A percentile compares a stretch with the other conserved stretches of the same genome.
Conservation (phyloP, 169 alveolate species). For the Cytauxzoon felis region DNA sequence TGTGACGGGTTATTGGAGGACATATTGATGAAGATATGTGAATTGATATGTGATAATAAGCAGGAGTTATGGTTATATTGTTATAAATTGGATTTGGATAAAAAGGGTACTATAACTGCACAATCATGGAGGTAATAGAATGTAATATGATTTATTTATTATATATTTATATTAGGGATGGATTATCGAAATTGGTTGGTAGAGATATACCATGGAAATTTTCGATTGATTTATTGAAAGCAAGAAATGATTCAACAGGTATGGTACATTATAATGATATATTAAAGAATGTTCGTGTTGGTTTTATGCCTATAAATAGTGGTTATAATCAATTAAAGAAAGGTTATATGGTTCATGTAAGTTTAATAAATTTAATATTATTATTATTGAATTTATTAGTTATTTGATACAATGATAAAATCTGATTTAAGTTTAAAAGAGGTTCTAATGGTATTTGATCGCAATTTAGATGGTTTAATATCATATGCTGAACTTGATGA, state of each 20-base stretch:
- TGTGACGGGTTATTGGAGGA: slow-evolving; percentile 33
- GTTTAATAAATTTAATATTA: neutral
- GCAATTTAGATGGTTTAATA: slow-evolving; percentile 79
- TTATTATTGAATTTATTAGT: slow-evolving; percentile 5
- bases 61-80: slow-evolving; percentile 58
- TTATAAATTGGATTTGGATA: slow-evolving; percentile 44
- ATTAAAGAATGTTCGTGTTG: slow-evolving; percentile 55
- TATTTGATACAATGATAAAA: slow-evolving; percentile 77
- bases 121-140: slow-evolving; percentile 35
- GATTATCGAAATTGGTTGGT: slow-evolving; percentile 46
- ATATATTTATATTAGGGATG: slow-evolving; percentile 13
- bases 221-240: slow-evolving; percentile 57
- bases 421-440: slow-evolving; percentile 77
- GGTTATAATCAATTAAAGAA: slow-evolving; percentile 47
- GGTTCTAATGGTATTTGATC: slow-evolving; percentile 76
- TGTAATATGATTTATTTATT: neutral
- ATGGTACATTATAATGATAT: slow-evolving; percentile 69
- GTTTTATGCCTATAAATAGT: slow-evolving; percentile 44
- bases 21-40: slow-evolving; percentile 43
- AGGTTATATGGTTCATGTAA: slow-evolving; percentile 53
- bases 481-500: slow-evolving; percentile 79
- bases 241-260: slow-evolving; percentile 47
- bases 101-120: slow-evolving; percentile 40
- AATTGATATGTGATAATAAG: slow-evolving; percentile 47
- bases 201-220: slow-evolving; percentile 60